These are phyloP conservation scores for Manihot esculenta DNA, from an alignment of 441 rosid genomes.

Conservation along the genomic window DNA sequence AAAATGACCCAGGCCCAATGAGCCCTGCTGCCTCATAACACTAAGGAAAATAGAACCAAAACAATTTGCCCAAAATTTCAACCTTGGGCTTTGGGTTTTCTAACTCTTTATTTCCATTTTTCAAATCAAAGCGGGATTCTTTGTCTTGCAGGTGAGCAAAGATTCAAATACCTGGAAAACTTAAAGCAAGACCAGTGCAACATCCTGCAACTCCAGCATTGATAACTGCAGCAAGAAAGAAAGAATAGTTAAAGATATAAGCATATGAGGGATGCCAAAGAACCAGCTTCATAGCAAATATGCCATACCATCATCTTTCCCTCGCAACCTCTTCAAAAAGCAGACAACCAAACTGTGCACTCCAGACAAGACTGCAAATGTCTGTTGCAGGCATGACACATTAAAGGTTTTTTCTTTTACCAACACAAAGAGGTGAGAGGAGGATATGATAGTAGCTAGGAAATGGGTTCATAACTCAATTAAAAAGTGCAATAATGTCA, in stretches of 20 bases:
- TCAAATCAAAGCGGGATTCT: not conserved
- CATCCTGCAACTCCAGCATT: constrained; percentile 97
- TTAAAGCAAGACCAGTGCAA: constrained; percentile 89
- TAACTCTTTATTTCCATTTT: not conserved
- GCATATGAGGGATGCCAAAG: constrained; percentile 3
- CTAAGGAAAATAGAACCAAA: constrained; percentile 2
- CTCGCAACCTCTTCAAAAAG: constrained; percentile 76
- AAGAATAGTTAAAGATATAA: constrained; percentile 11
- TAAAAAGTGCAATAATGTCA: not conserved
- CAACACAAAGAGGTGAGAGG: not conserved
- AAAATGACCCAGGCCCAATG: constrained; percentile 6
- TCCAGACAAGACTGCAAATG: constrained; percentile 83
- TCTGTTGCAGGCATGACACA: constrained; percentile 31
- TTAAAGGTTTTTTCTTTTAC: not conserved
- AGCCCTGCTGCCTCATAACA: not conserved
- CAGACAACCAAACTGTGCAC: constrained; percentile 92
- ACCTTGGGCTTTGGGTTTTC: not conserved
- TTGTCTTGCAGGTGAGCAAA: not conserved
- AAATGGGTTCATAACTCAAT: not conserved
- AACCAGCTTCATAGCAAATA: not conserved
- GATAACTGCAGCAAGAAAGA: constrained; percentile 46
- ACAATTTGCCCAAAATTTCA: not conserved
- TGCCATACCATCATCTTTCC: constrained; percentile 87
- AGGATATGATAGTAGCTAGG: constrained; percentile 1
- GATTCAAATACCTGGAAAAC: constrained; percentile 68